A percentile compares a stretch with the other conserved stretches of the same genome.
phyloP scores from a whole-genome alignment of 2,329 filamentous ascomycete genomes.

The Arachnomyces sp. region DNA sequence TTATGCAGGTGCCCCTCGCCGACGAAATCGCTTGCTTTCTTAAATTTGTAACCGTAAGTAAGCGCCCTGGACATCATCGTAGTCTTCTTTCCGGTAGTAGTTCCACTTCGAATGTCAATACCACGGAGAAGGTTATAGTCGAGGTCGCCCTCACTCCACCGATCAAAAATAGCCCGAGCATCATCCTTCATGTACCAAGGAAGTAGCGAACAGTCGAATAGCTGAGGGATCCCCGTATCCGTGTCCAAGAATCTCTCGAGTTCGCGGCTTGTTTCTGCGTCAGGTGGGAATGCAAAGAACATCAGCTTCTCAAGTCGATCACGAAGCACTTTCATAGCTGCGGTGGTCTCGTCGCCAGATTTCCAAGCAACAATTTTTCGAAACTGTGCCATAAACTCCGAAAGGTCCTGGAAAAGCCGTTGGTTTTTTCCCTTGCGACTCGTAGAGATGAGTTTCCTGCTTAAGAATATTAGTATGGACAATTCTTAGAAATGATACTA shows the following conservation, averaged over 20 bases:
- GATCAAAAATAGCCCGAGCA: conserved; percentile 5
- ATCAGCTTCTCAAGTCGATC: too few relatives aligned
- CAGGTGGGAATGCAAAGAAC: too few relatives aligned
- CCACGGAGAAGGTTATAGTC: conserved; percentile 9
- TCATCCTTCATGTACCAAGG: conserved; percentile 14
- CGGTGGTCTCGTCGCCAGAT: too few relatives aligned
- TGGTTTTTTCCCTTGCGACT: too few relatives aligned
- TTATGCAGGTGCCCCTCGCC: conserved; percentile 15
- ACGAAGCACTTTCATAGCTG: too few relatives aligned
- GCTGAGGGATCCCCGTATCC: conserved; percentile 9
- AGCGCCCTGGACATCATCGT: conserved; percentile 9
- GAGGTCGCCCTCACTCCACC: conserved; percentile 11
- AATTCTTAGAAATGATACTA: too few relatives aligned
- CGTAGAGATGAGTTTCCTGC: too few relatives aligned
- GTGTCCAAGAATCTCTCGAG: conserved; percentile 9
- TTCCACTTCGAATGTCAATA: conserved; percentile 3
- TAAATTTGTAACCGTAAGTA: background rate
- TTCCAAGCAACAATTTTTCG: too few relatives aligned
- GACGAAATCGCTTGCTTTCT: conserved; percentile 1
- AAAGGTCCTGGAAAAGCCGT: too few relatives aligned
- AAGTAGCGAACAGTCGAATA: conserved; percentile 2
- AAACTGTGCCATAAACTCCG: too few relatives aligned
- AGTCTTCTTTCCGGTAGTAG: background rate
- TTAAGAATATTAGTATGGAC: too few relatives aligned
- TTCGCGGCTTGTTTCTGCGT: too few relatives aligned